These are phyloP conservation scores for Zygosaccharomyces kombuchaensis DNA, from an alignment of 805 yeast genomes.

Conservation along the genomic window DNA sequence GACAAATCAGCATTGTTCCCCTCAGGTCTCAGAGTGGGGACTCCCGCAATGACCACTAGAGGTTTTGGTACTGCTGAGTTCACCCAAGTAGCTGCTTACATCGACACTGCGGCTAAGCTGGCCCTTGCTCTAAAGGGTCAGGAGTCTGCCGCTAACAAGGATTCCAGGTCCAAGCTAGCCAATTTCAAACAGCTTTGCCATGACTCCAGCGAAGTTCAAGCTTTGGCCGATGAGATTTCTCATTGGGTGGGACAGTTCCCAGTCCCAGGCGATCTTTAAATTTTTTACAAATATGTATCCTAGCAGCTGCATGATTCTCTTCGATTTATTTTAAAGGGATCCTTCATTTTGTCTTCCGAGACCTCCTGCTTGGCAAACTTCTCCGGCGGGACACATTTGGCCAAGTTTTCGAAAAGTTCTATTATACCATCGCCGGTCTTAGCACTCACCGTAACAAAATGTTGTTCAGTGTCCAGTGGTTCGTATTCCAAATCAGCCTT, in stretches of 20 bases:
- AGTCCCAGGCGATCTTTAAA: slow-evolving; percentile 73
- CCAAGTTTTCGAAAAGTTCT: slow-evolving; percentile 43
- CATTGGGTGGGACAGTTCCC: slow-evolving; percentile 74
- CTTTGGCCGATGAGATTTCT: slow-evolving; percentile 60
- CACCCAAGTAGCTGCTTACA: slow-evolving; percentile 70
- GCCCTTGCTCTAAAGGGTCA: slow-evolving; percentile 56
- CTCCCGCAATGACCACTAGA: slow-evolving; percentile 98
- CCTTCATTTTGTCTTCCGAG: slow-evolving; percentile 9
- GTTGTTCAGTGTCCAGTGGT: slow-evolving; percentile 38
- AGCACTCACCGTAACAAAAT: slow-evolving; percentile 44
- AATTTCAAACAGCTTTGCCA: slow-evolving; percentile 69
- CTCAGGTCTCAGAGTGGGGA: slow-evolving; percentile 93
- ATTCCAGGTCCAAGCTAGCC: slow-evolving; percentile 58
- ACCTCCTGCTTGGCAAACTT: slow-evolving; percentile 13
- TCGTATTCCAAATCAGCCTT: slow-evolving; percentile 55
- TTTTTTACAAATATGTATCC: slow-evolving; percentile 1
- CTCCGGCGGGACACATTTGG: slow-evolving; percentile 38
- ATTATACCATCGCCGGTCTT: slow-evolving; percentile 48
- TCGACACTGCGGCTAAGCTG: slow-evolving; percentile 71
- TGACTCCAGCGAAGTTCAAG: slow-evolving; percentile 56
- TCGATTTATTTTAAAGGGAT: not conserved
- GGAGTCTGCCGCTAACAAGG: slow-evolving; percentile 42
- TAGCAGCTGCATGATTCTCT: slow-evolving; percentile 13
- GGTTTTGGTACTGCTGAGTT: slow-evolving; percentile 81
- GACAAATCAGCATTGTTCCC: slow-evolving; percentile 95